These are phyloP conservation scores for Staphylotrichum tortipilum DNA, from an alignment of 495 filamentous ascomycete genomes.

Conservation along the genomic window DNA sequence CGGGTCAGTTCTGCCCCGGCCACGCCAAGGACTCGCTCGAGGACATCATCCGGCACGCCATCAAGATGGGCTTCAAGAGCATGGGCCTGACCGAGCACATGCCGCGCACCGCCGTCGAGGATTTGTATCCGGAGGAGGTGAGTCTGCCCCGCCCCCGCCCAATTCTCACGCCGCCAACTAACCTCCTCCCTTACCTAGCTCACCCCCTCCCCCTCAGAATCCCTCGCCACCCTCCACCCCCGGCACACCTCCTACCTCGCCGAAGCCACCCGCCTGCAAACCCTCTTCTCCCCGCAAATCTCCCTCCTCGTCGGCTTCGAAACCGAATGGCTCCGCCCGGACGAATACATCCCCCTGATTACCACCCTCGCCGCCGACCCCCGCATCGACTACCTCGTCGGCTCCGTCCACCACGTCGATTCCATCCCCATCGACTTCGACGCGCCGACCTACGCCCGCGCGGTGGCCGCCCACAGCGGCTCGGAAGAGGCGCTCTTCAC, in stretches of 20 bases:
- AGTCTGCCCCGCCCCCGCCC: background rate
- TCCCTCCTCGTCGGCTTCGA: slow-evolving; percentile 85
- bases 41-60: slow-evolving; percentile 71
- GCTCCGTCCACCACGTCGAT: slow-evolving; percentile 81
- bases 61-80: slow-evolving; percentile 64
- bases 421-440: slow-evolving; percentile 88
- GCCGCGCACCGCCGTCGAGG: slow-evolving; percentile 60
- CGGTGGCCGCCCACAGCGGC: slow-evolving; percentile 6
- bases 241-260: slow-evolving; percentile 63
- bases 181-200: slow-evolving; percentile 20
- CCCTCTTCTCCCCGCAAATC: slow-evolving; percentile 62
- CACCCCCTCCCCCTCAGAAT: slow-evolving; percentile 23
- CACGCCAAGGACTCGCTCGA: slow-evolving; percentile 82
- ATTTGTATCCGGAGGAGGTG: slow-evolving; percentile 93
- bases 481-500: slow-evolving; percentile 66
- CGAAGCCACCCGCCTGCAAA: slow-evolving; percentile 64
- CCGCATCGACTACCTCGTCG: slow-evolving; percentile 77
- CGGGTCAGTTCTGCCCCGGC: slow-evolving; percentile 87
- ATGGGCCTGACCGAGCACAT: slow-evolving; percentile 97
- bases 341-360: slow-evolving; percentile 49
- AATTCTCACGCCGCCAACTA: slow-evolving; percentile 7
- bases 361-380: slow-evolving; percentile 48
- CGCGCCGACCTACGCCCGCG: slow-evolving; percentile 45
- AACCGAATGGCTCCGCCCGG: slow-evolving; percentile 76
- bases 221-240: slow-evolving; percentile 33